Percentiles rank a stretch among this genome's conserved stretches.
Conservation (phyloP, 208 protist species). For the Acanthamoeba comandoni region DNA sequence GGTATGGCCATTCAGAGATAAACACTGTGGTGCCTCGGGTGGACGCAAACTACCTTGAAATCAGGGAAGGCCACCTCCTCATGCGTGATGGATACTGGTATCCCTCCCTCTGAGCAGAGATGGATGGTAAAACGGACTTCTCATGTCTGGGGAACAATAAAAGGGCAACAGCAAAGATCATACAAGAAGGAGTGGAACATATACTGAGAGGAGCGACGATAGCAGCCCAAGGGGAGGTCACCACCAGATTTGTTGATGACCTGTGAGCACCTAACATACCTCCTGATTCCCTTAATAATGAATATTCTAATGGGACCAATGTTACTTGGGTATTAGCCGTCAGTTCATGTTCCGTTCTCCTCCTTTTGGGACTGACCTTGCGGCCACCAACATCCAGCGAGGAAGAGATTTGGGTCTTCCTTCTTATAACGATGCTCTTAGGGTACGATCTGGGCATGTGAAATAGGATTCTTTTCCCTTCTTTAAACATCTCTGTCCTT, state of each 20-base stretch:
- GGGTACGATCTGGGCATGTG: constrained; percentile 17
- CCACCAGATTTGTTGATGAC: no score
- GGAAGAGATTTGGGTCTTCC: background rate
- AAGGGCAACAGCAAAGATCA: no score
- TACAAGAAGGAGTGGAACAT: no score
- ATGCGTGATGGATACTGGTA: constrained; percentile 38
- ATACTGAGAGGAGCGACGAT: no score
- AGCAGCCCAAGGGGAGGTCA: no score
- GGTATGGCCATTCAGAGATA: constrained; percentile 83
- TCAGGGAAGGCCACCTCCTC: constrained; percentile 11
- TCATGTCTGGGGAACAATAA: no score
- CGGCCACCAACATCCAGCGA: constrained; percentile 60
- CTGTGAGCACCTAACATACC: no score
- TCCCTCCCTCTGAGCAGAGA: background rate
- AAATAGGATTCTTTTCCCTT: background rate
- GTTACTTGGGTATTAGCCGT: no score
- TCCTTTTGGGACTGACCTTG: background rate
- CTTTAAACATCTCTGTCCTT: background rate
- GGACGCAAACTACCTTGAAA: constrained; percentile 25
- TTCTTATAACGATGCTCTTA: background rate
- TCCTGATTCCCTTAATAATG: no score
- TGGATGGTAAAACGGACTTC: background rate
- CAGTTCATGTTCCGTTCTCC: no score
- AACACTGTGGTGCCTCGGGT: constrained; percentile 29
- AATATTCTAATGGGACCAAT: no score